Percentiles rank a stretch among this genome's conserved stretches.
Conservation (phyloP, 768 basidiomycete genomes). For the Russula olivacea region DNA sequence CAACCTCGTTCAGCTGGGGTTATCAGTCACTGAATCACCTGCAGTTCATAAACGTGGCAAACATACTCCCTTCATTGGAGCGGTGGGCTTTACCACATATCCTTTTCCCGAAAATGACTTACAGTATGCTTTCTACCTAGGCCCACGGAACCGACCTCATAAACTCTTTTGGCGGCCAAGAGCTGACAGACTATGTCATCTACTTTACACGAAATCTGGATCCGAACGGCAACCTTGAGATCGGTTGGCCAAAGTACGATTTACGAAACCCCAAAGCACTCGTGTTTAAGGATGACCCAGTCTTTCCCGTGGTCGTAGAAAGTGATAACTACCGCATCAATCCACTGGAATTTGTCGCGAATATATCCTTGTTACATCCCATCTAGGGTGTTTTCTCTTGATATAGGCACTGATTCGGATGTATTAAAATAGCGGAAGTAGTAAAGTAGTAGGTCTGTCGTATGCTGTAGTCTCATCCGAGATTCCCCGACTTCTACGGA, state of each 20-base stretch:
- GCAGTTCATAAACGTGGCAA: conserved; percentile 17
- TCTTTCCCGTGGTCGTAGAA: conserved; percentile 1
- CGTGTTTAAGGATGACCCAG: conserved; percentile 7
- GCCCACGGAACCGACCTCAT: conserved; percentile 14
- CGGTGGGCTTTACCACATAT: background rate
- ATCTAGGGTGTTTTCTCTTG: background rate
- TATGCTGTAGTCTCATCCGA: background rate
- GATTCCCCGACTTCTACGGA: background rate
- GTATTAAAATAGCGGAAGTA: background rate
- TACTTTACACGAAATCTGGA: conserved; percentile 12
- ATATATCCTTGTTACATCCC: conserved; percentile 16
- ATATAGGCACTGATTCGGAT: background rate
- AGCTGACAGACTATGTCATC: conserved; percentile 13
- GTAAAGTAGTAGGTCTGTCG: background rate
- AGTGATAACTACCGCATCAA: conserved; percentile 9
- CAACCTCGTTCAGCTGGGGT: background rate
- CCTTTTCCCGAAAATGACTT: background rate
- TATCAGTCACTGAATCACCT: background rate
- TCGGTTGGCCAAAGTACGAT: conserved; percentile 12
- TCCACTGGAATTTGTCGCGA: conserved; percentile 11
- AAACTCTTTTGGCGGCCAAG: background rate
- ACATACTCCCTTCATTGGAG: conserved; percentile 4
- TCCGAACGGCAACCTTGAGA: conserved; percentile 1
- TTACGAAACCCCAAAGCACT: background rate
- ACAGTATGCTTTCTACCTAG: background rate